Evolutionary conservation across 164 flowering plant species (phyloP), one percentile per base, ranked within the genome.

Genomic region (Aristolochia fimbriata): DNA sequence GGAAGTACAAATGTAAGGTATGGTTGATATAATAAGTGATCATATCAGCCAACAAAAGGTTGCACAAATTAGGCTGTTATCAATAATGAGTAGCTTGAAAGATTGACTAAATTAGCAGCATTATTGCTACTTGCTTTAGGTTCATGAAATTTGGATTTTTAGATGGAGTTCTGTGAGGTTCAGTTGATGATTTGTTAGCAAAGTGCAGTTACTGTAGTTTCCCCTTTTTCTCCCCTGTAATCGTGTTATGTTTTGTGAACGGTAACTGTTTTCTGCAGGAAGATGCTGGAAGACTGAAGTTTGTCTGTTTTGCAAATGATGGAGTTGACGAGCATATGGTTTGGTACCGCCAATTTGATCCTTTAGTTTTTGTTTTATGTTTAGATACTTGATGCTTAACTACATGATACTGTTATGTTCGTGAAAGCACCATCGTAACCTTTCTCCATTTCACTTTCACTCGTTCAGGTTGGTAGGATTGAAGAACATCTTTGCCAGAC

Each of bases 401-500:
- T 6, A 17, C 52, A 15, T 20, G 0, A 0, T 17, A 49, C 19
- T 17, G 16, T 49, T 49, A 4, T 6, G 19, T 17, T 17, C 52
- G 0, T 15, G 22, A 17, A 17, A 15, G 5, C 52, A 17, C 52
- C 19, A 20, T 49, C 8, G 1, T 49, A 49, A 49, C 6, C 19
- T 15, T 49, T 20, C 30, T 27, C 30, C 30, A 27, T 27, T 17
- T 19, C 19, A 49, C 52, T 49, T 6, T 17, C 52, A 43, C 25
- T 23, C 33, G 13, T 54, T 45, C 74, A 94, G 99, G 95, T 76
- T 94, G 78, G 82, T 94, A 63, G 99, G 97, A 62, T 76, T 94
- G 95, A 94, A 94, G 80, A 94, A 91, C 74, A 91, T 94, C 62
- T 94, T 94, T 82, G 85, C 91, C 43, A 83, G 89, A 65, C 99